These are phyloP conservation scores for Penicillium digitatum DNA, from an alignment of 2,329 filamentous ascomycete species.

Conservation along the genomic window DNA sequence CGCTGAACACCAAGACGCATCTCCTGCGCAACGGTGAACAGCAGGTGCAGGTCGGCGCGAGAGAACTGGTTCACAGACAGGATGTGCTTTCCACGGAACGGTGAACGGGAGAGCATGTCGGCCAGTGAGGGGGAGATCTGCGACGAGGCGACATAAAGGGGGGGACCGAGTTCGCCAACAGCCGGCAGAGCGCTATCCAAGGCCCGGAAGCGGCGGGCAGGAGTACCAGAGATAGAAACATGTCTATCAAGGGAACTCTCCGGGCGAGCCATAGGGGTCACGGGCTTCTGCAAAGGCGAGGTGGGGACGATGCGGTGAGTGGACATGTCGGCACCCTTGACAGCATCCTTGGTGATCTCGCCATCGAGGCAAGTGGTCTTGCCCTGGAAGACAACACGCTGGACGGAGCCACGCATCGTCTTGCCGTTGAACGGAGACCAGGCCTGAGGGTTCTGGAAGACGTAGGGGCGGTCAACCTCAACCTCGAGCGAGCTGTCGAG, in stretches of 20 bases:
- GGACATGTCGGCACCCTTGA: slow-evolving; percentile 71
- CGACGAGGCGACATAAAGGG: slow-evolving; percentile 47
- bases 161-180: slow-evolving; percentile 38
- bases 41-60: slow-evolving; percentile 79
- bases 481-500: slow-evolving; percentile 68
- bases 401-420: slow-evolving; percentile 64
- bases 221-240: slow-evolving; percentile 37
- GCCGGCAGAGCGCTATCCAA: slow-evolving; percentile 29
- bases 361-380: slow-evolving; percentile 73
- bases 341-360: slow-evolving; percentile 53
- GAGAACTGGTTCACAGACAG: slow-evolving; percentile 88
- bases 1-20: slow-evolving; percentile 95
- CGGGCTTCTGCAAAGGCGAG: slow-evolving; percentile 56
- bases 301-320: slow-evolving; percentile 52
- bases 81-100: slow-evolving; percentile 86
- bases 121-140: slow-evolving; percentile 58
- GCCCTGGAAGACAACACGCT: slow-evolving; percentile 70
- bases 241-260: slow-evolving; percentile 39
- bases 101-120: slow-evolving; percentile 71
- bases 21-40: slow-evolving; percentile 96
- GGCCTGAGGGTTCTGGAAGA: slow-evolving; percentile 48
- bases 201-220: slow-evolving; percentile 30
- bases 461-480: slow-evolving; percentile 69
- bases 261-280: slow-evolving; percentile 41
- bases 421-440: slow-evolving; percentile 73